Conservation (phyloP, 2,329 filamentous ascomycete species). For the Zymoseptoria pseudotritici region DNA sequence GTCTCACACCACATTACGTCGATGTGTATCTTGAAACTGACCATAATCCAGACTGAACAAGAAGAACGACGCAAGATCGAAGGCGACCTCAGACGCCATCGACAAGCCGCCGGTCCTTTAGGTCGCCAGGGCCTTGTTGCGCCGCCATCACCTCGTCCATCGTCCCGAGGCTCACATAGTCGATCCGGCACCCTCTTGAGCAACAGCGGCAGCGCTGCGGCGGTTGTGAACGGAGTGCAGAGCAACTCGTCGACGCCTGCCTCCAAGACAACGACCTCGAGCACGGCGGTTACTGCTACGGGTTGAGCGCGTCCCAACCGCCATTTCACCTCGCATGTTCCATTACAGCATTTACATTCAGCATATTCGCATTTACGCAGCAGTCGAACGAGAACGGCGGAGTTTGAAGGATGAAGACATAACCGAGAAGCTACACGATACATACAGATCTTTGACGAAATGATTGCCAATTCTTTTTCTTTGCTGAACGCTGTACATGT, state of each 20-base stretch:
- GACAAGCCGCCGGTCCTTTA: conserved; percentile 32
- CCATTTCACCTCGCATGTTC: not conserved
- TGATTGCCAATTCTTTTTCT: not conserved
- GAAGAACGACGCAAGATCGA: conserved; percentile 63
- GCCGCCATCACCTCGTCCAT: not conserved
- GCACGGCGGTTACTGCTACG: not conserved
- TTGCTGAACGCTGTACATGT: not conserved
- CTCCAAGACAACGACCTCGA: not conserved
- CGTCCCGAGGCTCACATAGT: not conserved
- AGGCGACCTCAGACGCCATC: conserved; percentile 50
- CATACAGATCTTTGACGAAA: not conserved
- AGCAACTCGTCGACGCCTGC: not conserved
- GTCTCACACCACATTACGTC: conserved; percentile 26
- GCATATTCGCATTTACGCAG: not conserved
- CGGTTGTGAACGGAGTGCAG: not conserved
- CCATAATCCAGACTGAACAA: conserved; percentile 55
- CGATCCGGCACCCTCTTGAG: not conserved
- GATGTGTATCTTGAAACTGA: conserved; percentile 1
- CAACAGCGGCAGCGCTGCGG: not conserved
- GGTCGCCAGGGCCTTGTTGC: conserved; percentile 9
- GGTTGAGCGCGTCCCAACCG: not conserved
- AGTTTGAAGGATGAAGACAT: not conserved
- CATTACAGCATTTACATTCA: not conserved
- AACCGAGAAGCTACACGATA: not conserved
- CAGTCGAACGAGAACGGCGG: not conserved